These are phyloP conservation scores for Aspergillus nomiae DNA, from an alignment of 2,329 filamentous ascomycete species.

Conservation along the genomic window DNA sequence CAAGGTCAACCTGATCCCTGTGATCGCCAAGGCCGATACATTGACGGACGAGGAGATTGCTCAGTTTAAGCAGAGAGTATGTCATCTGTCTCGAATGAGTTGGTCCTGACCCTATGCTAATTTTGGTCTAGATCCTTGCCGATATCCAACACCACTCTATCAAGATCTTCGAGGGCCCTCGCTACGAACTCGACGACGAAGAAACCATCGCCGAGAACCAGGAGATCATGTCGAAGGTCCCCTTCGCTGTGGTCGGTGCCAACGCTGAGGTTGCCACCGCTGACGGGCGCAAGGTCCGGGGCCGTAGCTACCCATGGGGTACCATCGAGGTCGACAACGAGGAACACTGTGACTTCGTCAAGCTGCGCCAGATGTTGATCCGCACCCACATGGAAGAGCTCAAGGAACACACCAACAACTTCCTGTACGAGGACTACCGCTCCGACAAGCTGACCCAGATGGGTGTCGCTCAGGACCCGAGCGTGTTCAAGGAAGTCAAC, in stretches of 20 bases:
- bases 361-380: conserved; percentile 99
- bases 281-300: conserved; percentile 93
- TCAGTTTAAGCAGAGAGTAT: conserved; percentile 93
- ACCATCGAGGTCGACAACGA: conserved; percentile 99
- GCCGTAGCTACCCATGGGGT: conserved; percentile 96
- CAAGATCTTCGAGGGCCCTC: conserved; percentile 97
- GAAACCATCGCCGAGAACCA: conserved; percentile 99
- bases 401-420: conserved; percentile 99
- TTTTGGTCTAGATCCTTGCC: conserved; percentile 73
- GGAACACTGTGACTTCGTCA: conserved; percentile 99
- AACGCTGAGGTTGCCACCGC: conserved; percentile 89
- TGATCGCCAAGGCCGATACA: conserved; percentile 98
- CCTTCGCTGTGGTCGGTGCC: conserved; percentile 95
- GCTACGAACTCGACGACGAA: conserved; percentile 98
- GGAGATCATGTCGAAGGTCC: conserved; percentile 99
- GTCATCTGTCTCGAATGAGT: conserved; percentile 34
- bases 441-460: conserved; percentile 98
- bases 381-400: conserved; percentile 99
- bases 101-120: conserved; percentile 26
- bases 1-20: conserved; percentile 99
- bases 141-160: conserved; percentile 98
- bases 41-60: conserved; percentile 95
- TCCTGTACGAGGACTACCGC: conserved; percentile 98
- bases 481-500: conserved; percentile 99
- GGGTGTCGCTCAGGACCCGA: conserved; percentile 97